These are phyloP conservation scores for Spathaspora passalidarum DNA, from an alignment of 805 yeast genomes.

Conservation along the genomic window DNA sequence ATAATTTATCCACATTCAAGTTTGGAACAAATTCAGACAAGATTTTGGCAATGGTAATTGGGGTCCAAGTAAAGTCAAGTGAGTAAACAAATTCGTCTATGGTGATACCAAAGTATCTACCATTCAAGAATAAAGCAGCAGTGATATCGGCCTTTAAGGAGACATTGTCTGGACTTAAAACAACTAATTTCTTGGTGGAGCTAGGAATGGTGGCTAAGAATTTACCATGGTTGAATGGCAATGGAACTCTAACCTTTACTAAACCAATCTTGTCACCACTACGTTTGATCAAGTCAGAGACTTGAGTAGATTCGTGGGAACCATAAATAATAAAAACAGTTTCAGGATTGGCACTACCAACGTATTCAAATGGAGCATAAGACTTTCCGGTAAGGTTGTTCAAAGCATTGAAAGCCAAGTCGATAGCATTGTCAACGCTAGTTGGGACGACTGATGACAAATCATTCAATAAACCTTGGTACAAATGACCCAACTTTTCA, in stretches of 20 bases:
- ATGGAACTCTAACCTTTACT: slow-evolving; percentile 69
- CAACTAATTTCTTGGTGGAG: slow-evolving; percentile 57
- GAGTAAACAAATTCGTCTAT: slow-evolving; percentile 54
- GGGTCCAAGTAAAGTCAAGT: slow-evolving; percentile 55
- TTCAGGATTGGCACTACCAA: slow-evolving; percentile 59
- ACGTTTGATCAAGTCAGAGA: slow-evolving; percentile 42
- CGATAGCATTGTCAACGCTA: slow-evolving; percentile 33
- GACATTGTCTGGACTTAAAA: slow-evolving; percentile 37
- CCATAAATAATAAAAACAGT: slow-evolving; percentile 85
- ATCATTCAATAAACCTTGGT: slow-evolving; percentile 31
- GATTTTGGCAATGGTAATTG: slow-evolving; percentile 48
- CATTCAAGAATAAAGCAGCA: slow-evolving; percentile 61
- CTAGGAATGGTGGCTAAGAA: slow-evolving; percentile 60
- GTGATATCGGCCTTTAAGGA: slow-evolving; percentile 67
- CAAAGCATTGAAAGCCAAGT: slow-evolving; percentile 46
- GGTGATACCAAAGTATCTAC: slow-evolving; percentile 31
- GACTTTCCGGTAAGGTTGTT: slow-evolving; percentile 53
- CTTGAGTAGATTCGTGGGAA: slow-evolving; percentile 57
- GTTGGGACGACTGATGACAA: slow-evolving; percentile 23
- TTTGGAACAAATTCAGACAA: slow-evolving; percentile 39
- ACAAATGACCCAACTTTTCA: slow-evolving; percentile 38
- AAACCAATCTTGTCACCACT: slow-evolving; percentile 54
- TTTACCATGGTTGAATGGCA: slow-evolving; percentile 68
- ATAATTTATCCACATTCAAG: slow-evolving; percentile 25
- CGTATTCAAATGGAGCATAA: slow-evolving; percentile 65